Base-by-base conservation (phyloP, 768 basidiomycete species). In the Punctularia strigosozonata region DNA sequence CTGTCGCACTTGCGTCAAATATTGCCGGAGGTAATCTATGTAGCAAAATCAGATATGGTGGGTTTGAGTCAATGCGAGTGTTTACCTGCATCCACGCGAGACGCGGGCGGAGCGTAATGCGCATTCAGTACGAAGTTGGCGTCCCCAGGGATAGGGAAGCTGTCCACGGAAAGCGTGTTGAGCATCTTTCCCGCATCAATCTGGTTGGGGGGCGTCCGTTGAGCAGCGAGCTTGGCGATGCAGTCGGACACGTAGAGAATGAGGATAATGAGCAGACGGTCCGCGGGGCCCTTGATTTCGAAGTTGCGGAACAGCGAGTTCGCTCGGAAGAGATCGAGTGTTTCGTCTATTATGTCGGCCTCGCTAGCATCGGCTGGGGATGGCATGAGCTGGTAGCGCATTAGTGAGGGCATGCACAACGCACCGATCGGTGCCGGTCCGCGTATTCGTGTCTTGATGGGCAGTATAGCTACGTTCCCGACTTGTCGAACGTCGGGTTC, bases 231-330 rank as follows among this genome's bases (percentile, higher is more conserved):
- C 64, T 89, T 92, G 20, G 86, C 75, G 37, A 99, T 77, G 58
- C 94, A 98, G 64, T 99, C 95, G 32, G 92, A 97, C 52, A 97
- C 78, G 65, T 84, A 99, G 56, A 99, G 82, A 59, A 98, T 95
- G 53, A 98, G 77, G 58, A 98, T 77, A 67, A 99, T 98, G 54
- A 99, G 73, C 28, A 89, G 79, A 42, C 92, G 80, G 69, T 95
- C 92, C 37, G 91, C 90, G 39, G 89, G 87, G 14, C 91, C 92
- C 58, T 97, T 94, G 75, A 99, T 98, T 68, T 99, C 95, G 52
- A 98, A 99, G 65, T 98, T 98, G 54, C 95, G 83, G 65, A 99
- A 99, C 44, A 99, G 81, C 25, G 92, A 95, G 63, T 99, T 99
- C 53, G 94, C 92, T 40, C 95, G 85, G 65, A 99, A 99, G 43